Evolutionary conservation across 441 rosid species (phyloP).

Genomic region (Croton setiger): DNA sequence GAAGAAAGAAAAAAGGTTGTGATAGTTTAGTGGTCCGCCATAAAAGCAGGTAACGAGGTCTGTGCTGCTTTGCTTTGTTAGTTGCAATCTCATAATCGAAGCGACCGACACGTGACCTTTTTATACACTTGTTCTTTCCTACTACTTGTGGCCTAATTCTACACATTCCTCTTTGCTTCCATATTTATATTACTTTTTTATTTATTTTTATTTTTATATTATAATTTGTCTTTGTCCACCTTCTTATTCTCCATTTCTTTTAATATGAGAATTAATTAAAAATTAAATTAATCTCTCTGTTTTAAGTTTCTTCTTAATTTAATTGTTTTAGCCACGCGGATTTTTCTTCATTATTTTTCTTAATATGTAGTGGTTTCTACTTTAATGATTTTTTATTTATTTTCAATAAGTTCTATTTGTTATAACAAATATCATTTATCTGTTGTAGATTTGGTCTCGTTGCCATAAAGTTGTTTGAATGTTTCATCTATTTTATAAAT

Average conservation of each 20-base stretch:
- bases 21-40: not conserved
- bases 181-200: not conserved
- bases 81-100: not conserved
- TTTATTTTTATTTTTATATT: not conserved
- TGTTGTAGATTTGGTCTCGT: no score
- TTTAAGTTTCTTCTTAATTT: no score
- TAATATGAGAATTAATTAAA: no score
- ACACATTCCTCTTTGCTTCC: not conserved
- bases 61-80: not conserved
- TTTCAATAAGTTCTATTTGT: no score
- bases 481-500: no score
- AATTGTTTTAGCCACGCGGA: no score
- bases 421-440: no score
- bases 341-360: no score
- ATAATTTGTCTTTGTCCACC: not conserved
- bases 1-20: not conserved
- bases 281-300: no score
- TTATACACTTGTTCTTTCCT: not conserved
- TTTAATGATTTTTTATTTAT: no score
- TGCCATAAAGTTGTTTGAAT: no score
- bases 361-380: no score
- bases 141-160: not conserved
- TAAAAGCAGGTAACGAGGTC: not conserved
- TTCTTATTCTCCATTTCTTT: not conserved
- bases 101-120: slow-evolving; percentile 23